These are phyloP conservation scores for Syzygium jambos DNA, from an alignment of 345 rosid genomes.

Conservation along the genomic window DNA sequence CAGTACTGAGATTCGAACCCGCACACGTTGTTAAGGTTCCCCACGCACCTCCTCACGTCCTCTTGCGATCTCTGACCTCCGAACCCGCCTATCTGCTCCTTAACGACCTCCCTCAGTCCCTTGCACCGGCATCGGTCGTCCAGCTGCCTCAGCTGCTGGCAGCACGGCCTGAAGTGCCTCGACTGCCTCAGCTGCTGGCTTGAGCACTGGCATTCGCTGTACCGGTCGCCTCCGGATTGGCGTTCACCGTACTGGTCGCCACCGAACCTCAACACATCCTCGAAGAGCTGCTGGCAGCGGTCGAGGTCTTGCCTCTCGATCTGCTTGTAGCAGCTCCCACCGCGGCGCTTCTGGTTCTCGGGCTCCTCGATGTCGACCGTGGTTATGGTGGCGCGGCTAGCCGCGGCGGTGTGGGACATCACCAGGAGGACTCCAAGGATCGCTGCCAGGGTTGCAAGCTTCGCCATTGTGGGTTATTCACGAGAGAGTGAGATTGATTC, in stretches of 20 bases:
- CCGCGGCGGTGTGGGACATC: slow-evolving; percentile 1
- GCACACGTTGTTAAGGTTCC: slow-evolving; percentile 9
- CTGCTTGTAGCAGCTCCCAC: slow-evolving; percentile 7
- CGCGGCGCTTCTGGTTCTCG: not conserved
- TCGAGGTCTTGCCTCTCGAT: slow-evolving; percentile 18
- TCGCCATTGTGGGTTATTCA: slow-evolving; percentile 7
- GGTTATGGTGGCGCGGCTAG: slow-evolving; percentile 19
- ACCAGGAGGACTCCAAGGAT: slow-evolving; percentile 12
- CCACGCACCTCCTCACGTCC: not conserved
- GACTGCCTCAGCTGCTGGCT: not conserved
- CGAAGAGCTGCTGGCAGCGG: slow-evolving; percentile 22
- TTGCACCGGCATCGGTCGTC: slow-evolving; percentile 18
- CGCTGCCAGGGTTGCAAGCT: slow-evolving; percentile 8
- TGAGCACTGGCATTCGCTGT: not conserved
- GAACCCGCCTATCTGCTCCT: slow-evolving; percentile 1
- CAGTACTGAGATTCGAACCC: slow-evolving; percentile 2
- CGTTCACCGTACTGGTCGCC: not conserved
- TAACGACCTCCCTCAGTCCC: not conserved
- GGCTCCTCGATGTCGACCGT: slow-evolving; percentile 11
- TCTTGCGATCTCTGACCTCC: not conserved
- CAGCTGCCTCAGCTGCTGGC: slow-evolving; percentile 6
- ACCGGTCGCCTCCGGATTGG: too few species aligned
- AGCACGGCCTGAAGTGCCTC: not conserved
- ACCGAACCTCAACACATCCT: not conserved
- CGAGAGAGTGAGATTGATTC: not conserved